Base-by-base conservation (phyloP, 805 yeast species). In the Groenewaldozyma salmanticensis region DNA sequence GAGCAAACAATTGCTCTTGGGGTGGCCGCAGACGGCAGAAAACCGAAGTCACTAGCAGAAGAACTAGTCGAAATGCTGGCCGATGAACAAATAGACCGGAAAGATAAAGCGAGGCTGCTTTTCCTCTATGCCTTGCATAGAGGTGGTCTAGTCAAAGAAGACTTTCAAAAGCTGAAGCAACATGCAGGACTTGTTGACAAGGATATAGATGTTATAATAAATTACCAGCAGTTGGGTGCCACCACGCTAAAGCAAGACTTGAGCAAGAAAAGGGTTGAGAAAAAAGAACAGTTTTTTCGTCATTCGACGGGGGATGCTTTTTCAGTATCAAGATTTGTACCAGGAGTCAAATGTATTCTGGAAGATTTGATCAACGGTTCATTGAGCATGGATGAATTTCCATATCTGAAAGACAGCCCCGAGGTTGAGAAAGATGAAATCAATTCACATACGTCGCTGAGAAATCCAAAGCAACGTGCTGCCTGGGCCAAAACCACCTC, bases 1-100 rank as follows among this genome's bases (percentile, higher is more conserved):
- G 97, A 92, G 61, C 96, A 88, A 61, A 74, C 79, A 16, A 70
- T 87, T 48, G 83, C 86, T 3, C 75, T 75, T 33, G 94, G 94
- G 18, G 59, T 72, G 2, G 78, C 77, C 42, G 67, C 77, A 36
- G 82, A 84, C 48, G 87, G 90, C 2, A 71, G 70, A 21, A 73
- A 73, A 49, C 70, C 71, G 35, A 55, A 57, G 35, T 74, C 71
- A 39, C 61, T 83, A 19, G 77, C 81, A 24, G 81, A 76, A 39
- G 75, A 72, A 27, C 62, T 87, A 42, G 65, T 88, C 21, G 67
- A 62, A 3, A 55, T 78, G 18, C 64, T 90, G 18, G 59, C 49
- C 24, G 62, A 68, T 0, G 61, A 73, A 34, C 68, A 64, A 33
- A 67, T 77, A 34, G 74, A 67, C 21, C 66, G 69, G 42, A 71